These are phyloP conservation scores for Colletotrichum theobromicola DNA, from an alignment of 2,329 filamentous ascomycete genomes.

Conservation along the genomic window DNA sequence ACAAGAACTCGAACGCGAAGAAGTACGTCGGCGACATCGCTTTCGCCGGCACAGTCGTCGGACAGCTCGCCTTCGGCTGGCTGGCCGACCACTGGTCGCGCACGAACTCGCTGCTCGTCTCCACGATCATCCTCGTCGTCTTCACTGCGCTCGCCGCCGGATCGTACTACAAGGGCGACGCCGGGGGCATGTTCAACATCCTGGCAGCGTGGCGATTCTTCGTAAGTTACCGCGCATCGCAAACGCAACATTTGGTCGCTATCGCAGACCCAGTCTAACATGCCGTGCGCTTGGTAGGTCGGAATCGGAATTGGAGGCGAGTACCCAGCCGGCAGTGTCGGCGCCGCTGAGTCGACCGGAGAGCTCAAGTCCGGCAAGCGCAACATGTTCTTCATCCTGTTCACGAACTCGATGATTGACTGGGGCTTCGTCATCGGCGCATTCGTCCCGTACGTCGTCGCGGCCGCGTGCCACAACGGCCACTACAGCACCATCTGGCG, in stretches of 20 bases:
- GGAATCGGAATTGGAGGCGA: conserved; percentile 52
- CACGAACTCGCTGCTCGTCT: conserved; percentile 80
- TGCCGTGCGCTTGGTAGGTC: background rate
- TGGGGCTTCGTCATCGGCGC: conserved; percentile 79
- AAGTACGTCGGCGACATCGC: conserved; percentile 82
- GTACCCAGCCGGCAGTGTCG: conserved; percentile 84
- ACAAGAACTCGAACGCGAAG: conserved; percentile 70
- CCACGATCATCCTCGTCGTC: conserved; percentile 82
- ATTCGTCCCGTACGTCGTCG: conserved; percentile 48
- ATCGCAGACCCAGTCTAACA: background rate
- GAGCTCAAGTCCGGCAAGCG: conserved; percentile 80
- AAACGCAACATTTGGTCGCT: rapidly evolving
- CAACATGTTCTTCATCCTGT: conserved; percentile 92
- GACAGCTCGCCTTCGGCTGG: conserved; percentile 81
- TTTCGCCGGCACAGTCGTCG: conserved; percentile 85
- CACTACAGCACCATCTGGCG: conserved; percentile 83
- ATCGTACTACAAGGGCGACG: conserved; percentile 74
- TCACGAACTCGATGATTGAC: conserved; percentile 89
- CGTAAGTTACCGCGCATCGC: conserved; percentile 45
- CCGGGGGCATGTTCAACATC: conserved; percentile 74
- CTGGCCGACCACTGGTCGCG: conserved; percentile 85
- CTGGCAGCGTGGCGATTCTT: conserved; percentile 87
- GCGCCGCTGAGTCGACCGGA: conserved; percentile 81
- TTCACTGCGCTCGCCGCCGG: conserved; percentile 83
- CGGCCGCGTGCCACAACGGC: conserved; percentile 59